Base-by-base conservation (phyloP, 2,329 filamentous ascomycete species). In the Pseudogymnoascus sp. region DNA sequence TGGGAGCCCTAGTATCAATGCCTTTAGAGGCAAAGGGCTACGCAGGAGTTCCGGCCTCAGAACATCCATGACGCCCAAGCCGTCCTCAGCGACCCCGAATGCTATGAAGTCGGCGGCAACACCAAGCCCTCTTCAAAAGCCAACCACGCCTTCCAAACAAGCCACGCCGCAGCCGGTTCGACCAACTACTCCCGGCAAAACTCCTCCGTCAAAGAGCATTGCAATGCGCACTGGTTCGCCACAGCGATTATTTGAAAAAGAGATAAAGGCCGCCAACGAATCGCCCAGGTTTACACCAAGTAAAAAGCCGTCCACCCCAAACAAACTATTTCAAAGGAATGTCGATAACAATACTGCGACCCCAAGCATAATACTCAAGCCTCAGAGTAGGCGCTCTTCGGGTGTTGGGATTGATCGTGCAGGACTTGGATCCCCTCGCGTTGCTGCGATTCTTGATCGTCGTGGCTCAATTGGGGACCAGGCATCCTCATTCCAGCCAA, bases 401-500 rank as follows among this genome's bases (percentile, higher is more conserved):
- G 88, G 88, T 0, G 71, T 92, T 65, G 88, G 89, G 21, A 83
- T 85, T 66, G 89, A 91, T 69, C 84, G 83, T 67, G 77, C 82
- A 66, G 90, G 89, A 0, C 81, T 93, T 62, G 90, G 90, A 6
- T 93, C 90, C 0, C 90, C 90, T 4, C 85, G 84, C 61, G 83
- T 93, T 62, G 81, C 88, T 21, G 88, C 85, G 29, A 79, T 92
- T 33, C 81, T 93, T 35, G 88, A 90, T 67, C 84, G 86, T 35
- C 83, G 90, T 59, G 82, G 79, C 53, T 92, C 89, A 1, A 88
- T 93, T 65, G 84, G 88, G 21, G 87, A 93, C 44, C 78, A 83
- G 21, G 83, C 87, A 1, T 77, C 78, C 13, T 77, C 81, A 6
- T 93, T 93, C 69, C 77, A 87, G 29, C 84, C 87, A 37, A 83